Conservation (phyloP, 1,284 basidiomycete species). For the Ustilago trichophora region DNA sequence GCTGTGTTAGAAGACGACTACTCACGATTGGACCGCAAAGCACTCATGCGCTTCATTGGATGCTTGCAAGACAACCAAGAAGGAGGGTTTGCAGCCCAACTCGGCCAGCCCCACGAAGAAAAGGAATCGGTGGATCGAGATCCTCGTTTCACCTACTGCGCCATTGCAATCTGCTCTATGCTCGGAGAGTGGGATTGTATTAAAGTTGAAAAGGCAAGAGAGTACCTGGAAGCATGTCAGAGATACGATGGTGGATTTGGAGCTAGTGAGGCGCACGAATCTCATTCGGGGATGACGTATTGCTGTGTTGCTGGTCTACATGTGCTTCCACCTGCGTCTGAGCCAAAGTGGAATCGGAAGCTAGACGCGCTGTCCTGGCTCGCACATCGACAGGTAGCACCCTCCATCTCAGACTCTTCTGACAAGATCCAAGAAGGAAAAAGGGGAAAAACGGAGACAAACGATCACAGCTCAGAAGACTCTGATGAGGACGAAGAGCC, state of each 20-base stretch:
- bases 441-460: neutral
- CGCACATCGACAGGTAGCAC: slow-evolving; percentile 27
- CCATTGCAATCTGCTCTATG: slow-evolving; percentile 81
- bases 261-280: slow-evolving; percentile 81
- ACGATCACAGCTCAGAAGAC: slow-evolving; percentile 1
- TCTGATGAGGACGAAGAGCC: slow-evolving; percentile 13
- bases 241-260: slow-evolving; percentile 93
- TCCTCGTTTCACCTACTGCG: slow-evolving; percentile 85
- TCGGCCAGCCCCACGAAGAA: slow-evolving; percentile 68
- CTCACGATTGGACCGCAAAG: slow-evolving; percentile 33
- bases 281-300: slow-evolving; percentile 94
- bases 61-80: slow-evolving; percentile 39
- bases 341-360: slow-evolving; percentile 2
- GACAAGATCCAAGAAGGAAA: neutral
- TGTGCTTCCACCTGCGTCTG: slow-evolving; percentile 66
- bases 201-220: slow-evolving; percentile 73
- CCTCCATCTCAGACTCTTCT: neutral
- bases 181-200: slow-evolving; percentile 81
- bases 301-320: slow-evolving; percentile 82
- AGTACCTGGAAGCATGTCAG: slow-evolving; percentile 74
- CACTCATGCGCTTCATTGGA: slow-evolving; percentile 22
- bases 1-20: slow-evolving; percentile 58
- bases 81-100: slow-evolving; percentile 69
- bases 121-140: slow-evolving; percentile 72
- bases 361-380: slow-evolving; percentile 18